Evolutionary conservation across 2,329 filamentous ascomycete genomes (phyloP).

Genomic region (Hypoxylon sp.): DNA sequence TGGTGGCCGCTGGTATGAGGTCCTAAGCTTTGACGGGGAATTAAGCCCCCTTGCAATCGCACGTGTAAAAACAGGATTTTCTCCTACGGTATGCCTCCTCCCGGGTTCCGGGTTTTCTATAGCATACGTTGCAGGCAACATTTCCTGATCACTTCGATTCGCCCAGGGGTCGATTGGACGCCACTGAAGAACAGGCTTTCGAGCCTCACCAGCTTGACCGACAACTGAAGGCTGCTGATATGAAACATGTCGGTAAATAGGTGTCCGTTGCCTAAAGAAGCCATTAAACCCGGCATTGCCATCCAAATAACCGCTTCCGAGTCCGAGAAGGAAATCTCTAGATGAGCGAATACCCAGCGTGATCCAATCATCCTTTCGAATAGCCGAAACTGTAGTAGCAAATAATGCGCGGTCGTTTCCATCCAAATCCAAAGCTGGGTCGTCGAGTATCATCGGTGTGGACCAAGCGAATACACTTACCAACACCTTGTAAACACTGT

Average conservation of each 20-base stretch:
- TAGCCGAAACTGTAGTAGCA: conserved; percentile 60
- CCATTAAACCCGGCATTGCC: conserved; percentile 59
- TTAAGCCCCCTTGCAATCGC: conserved; percentile 58
- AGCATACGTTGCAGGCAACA: conserved; percentile 46
- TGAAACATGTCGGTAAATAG: conserved; percentile 53
- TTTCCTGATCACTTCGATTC: conserved; percentile 49
- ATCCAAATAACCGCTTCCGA: conserved; percentile 61
- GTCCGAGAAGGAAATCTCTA: conserved; percentile 64
- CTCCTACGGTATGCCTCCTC: conserved; percentile 64
- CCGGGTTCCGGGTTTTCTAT: conserved; percentile 49
- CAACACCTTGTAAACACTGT: conserved; percentile 66
- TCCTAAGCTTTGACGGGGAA: conserved; percentile 61
- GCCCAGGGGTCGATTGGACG: conserved; percentile 60
- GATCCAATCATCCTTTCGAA: conserved; percentile 64
- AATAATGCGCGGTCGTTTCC: conserved; percentile 63
- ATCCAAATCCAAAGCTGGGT: conserved; percentile 58
- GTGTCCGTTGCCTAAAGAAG: conserved; percentile 59
- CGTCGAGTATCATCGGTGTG: conserved; percentile 63
- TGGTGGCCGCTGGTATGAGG: conserved; percentile 67
- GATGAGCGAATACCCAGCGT: conserved; percentile 63
- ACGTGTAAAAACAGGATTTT: conserved; percentile 60
- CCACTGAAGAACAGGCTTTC: conserved; percentile 59
- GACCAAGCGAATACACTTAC: conserved; percentile 65
- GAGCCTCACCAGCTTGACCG: conserved; percentile 54
- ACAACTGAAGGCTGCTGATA: conserved; percentile 55